Base-by-base conservation (phyloP, 2,329 filamentous ascomycete species). In the Alternaria incomplexa region DNA sequence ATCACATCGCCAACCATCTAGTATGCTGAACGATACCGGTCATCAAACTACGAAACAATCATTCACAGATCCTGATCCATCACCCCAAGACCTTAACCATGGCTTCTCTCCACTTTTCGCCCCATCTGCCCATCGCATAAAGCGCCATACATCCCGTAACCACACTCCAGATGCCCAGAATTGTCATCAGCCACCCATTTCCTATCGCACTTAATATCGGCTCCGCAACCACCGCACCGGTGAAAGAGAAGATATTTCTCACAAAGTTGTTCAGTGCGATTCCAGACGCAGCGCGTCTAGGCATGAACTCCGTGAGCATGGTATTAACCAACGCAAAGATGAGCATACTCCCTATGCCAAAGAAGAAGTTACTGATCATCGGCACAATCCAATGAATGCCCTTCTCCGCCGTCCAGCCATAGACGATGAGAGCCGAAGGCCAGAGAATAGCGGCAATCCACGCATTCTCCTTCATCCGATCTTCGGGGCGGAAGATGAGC, bases 91-190 rank as follows among this genome's bases (percentile, higher is more conserved):
- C 67, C 48, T 68, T 63, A 12, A 91, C 87, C 88, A 93, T 91
- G 28, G 79, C 77, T 54, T 81, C 81, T 71, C 91, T 85, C 91
- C 91, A 93, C 70, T 81, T 83, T 17, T 84, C 81, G 0, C 88
- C 88, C 70, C 86, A 90, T 65, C 81, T 85, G 70, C 84, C 84
- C 81, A 94, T 85, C 0, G 86, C 77, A 79, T 85, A 88, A 22
- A 94, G 86, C 15, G 87, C 84, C 6, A 80, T 73, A 59, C 59
- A 70, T 3, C 72, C 73, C n/a, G 70, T 75, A 1, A 87, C 73
- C 73, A 91, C 84, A 48, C 74, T 75, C 73, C 73, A 77, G 2
- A 91, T 83, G 3, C 76, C 79, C 36, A 81, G 48, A 6, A 80
- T 79, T 1, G 79, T 81, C 68, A 75, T 79, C 22, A 81, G 40